These are phyloP conservation scores for Lentinula guzmanii DNA, from an alignment of 768 basidiomycete species.

Conservation along the genomic window DNA sequence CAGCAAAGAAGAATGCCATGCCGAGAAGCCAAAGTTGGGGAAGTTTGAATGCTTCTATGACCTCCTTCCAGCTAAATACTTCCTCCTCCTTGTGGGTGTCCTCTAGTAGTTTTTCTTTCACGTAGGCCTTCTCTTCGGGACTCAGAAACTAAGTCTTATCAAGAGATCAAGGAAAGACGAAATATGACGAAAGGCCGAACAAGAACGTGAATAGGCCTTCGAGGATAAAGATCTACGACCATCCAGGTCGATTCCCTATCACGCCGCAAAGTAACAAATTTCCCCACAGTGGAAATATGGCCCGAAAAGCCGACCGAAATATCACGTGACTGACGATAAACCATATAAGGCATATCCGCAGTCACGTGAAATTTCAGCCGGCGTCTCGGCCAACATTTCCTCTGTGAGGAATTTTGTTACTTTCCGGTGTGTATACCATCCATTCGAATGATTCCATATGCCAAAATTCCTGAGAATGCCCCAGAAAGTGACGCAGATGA, in stretches of 20 bases:
- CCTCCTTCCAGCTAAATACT: background rate
- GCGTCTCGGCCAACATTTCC: no score
- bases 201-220: conserved; percentile 10
- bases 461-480: conserved; percentile 38
- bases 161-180: conserved; percentile 29
- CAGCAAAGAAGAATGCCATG: background rate
- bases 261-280: no score
- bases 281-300: no score
- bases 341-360: no score
- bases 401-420: no score
- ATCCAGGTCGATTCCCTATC: conserved; percentile 28
- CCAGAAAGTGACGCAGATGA: conserved; percentile 26
- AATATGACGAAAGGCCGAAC: conserved; percentile 22
- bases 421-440: conserved; percentile 17
- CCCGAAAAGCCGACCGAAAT: no score
- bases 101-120: conserved; percentile 1
- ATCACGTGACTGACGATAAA: no score
- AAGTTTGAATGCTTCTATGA: background rate
- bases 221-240: conserved; percentile 35
- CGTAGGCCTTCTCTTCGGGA: conserved; percentile 20
- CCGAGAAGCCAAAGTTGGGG: background rate
- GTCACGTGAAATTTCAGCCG: no score
- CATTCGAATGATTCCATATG: conserved; percentile 36
- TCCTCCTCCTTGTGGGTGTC: background rate
- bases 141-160: conserved; percentile 25